Base-by-base conservation (phyloP, 1,284 basidiomycete genomes). In the Butyriboletus appendiculatus region DNA sequence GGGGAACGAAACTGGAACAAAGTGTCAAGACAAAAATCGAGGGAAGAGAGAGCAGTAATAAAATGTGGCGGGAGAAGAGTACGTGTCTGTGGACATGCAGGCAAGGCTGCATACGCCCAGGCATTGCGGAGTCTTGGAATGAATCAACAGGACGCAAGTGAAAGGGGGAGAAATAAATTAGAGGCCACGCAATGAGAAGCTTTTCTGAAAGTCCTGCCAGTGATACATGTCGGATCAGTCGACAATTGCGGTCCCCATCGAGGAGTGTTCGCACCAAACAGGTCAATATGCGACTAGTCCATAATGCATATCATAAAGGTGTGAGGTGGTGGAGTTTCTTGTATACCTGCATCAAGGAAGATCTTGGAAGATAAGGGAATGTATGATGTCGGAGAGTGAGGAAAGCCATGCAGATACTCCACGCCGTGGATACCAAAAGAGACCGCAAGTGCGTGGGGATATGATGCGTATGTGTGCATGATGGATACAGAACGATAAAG, bases 401-500 rank as follows among this genome's bases (percentile, higher is more conserved):
- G 50, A 55, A 55, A 53, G 28, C 44, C 43, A 51, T 50, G 52
- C 42, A 52, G 50, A 64, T 51, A 55, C 55, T 60, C 59, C 61
- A 57, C 48, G 44, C 38, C 34, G 18, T 44, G 54, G 57, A 49
- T 55, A 56, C 58, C 62, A 59, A 51, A 58, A 48, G 49, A 59
- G 51, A 48, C 50, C 54, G 53, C 56, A 45, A 49, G 51, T 55
- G 48, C 47, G 53, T 48, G 56, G 39, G 57, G 61, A 56, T 69
- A 70, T 66, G 63, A 48, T 66, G 59, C 56, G 62, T 56, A 52
- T 67, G 54, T 48, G 44, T 64, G 69, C 57, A 62, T 62, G 68
- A 71, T 69, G 66, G 68, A 73, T 73, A 71, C 70, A 69, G 43
- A 72, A 59, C 56, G 68, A 68, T 68, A 68, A 72, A 51, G 52